Evolutionary conservation across 2,329 filamentous ascomycete species (phyloP).

Genomic region (Penicillium sp.): DNA sequence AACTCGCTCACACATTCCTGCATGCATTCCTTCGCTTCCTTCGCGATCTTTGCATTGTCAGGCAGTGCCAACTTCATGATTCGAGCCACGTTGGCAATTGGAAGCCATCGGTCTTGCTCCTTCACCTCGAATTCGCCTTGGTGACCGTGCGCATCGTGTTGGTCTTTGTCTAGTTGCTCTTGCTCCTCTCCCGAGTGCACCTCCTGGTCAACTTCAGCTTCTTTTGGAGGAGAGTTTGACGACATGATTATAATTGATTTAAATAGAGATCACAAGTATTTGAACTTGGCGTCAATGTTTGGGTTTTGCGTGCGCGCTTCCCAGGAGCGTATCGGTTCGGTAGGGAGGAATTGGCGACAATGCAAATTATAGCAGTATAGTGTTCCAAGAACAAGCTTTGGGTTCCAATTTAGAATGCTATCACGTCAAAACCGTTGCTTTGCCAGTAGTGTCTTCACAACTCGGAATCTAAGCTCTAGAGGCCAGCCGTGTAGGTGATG

Average conservation of each 20-base stretch:
- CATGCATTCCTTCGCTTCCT: constrained; percentile 99
- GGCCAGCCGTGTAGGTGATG: constrained; percentile 23
- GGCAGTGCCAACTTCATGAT: constrained; percentile 99
- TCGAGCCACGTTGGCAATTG: constrained; percentile 98
- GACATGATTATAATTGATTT: constrained; percentile 75
- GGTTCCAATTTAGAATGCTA: constrained; percentile 8
- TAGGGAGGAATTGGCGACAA: constrained; percentile 32
- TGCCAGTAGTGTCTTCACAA: constrained; percentile 24
- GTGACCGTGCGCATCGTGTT: constrained; percentile 64
- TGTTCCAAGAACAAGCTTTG: constrained; percentile 16
- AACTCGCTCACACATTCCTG: constrained; percentile 99
- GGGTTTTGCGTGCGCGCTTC: constrained; percentile 38
- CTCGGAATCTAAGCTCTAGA: constrained; percentile 10
- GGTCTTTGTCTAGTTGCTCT: constrained; percentile 76
- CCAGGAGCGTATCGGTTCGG: constrained; percentile 31
- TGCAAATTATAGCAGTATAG: constrained; percentile 22
- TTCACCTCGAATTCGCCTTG: constrained; percentile 96
- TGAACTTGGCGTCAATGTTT: constrained; percentile 35
- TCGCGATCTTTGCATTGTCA: constrained; percentile 98
- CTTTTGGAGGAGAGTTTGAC: constrained; percentile 83
- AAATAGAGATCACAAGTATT: constrained; percentile 35
- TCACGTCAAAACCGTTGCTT: constrained; percentile 22
- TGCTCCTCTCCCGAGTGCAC: constrained; percentile 89
- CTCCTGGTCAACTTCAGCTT: constrained; percentile 82
- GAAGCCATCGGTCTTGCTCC: constrained; percentile 98